Evolutionary conservation across 441 rosid genomes (phyloP), one percentile per base, ranked within the genome.

Genomic region (Populus hybrid): DNA sequence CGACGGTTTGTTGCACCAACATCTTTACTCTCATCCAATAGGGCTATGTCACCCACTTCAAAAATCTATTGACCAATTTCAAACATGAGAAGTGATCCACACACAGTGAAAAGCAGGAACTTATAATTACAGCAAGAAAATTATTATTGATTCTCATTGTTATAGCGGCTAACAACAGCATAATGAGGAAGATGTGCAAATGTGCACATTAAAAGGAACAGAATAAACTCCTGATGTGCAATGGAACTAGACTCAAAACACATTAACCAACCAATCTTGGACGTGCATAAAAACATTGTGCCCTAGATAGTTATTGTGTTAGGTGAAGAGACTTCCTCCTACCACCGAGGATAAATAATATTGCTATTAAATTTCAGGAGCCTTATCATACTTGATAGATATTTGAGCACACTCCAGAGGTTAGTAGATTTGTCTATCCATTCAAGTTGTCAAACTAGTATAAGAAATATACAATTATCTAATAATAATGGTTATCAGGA

Each of bases 1-100:
- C 94, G 96, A 67, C 80, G 86, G 79, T 91, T 91, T 73, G 86
- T 85, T 71, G 98, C 98, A 81, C 98, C 97, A 19, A 94, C 98
- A 75, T 94, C 98, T 86, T 80, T 89, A 40, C 78, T 82, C 61
- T 79, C 91, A 84, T 91, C 95, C 89, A 91, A 74, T 73, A 79
- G 79, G 18, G 79, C 85, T 76, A 94, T 71, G 76, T 91, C 96
- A 78, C 98, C 94, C 77, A 96, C 88, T 87, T 94, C 98, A 82
- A 81, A 96, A 73, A 94, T 91, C 98, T 96, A 74, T 71, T 78
- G 46, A 79, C 67, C 67, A 79, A 69, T 70, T 59, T 57, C 28
- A 70, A 23, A 75, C 16, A 72, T 46, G 42, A 3, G 35, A 72
- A 68, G 69, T 36, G n/a, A 59, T 21, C 34, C 69, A 38, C 64